Conservation (phyloP, 768 basidiomycete species). For the Tulasnella sp. region DNA sequence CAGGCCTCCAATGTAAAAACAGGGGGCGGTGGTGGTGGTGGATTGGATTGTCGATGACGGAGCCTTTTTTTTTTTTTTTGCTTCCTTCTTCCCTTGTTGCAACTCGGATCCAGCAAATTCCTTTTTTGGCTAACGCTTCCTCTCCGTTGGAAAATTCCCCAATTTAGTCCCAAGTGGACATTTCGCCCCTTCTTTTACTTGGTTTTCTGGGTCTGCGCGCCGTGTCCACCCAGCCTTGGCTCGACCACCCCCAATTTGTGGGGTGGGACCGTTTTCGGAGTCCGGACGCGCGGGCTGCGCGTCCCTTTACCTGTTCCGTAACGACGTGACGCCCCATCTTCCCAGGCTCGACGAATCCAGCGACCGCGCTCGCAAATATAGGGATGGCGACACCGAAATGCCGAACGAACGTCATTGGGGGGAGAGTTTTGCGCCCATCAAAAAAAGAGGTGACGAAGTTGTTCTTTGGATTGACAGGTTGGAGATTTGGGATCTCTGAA, state of each 20-base stretch:
- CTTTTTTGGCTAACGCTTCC: background rate
- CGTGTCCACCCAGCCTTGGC: background rate
- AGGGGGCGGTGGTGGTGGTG: too few relatives aligned
- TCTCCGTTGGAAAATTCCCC: background rate
- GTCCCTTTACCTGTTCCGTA: background rate
- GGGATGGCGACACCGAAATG: background rate
- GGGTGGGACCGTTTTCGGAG: background rate
- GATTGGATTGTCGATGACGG: background rate
- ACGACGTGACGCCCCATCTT: background rate
- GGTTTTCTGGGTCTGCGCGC: background rate
- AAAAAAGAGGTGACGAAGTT: background rate
- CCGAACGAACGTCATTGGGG: background rate
- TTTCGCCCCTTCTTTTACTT: background rate
- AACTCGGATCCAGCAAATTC: background rate
- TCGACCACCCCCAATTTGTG: background rate
- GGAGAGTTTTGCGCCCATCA: background rate
- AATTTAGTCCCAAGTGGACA: background rate
- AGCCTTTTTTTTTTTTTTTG: background rate
- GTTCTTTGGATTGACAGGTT: background rate
- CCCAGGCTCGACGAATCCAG: background rate
- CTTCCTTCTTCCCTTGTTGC: background rate
- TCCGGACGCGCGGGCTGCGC: background rate
- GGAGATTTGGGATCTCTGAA: background rate
- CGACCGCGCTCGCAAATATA: too few relatives aligned
- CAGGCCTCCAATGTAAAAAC: background rate